These are phyloP conservation scores for Backusella psychrophila DNA, from an alignment of 192 early-diverging fungal genomes.

Conservation along the genomic window DNA sequence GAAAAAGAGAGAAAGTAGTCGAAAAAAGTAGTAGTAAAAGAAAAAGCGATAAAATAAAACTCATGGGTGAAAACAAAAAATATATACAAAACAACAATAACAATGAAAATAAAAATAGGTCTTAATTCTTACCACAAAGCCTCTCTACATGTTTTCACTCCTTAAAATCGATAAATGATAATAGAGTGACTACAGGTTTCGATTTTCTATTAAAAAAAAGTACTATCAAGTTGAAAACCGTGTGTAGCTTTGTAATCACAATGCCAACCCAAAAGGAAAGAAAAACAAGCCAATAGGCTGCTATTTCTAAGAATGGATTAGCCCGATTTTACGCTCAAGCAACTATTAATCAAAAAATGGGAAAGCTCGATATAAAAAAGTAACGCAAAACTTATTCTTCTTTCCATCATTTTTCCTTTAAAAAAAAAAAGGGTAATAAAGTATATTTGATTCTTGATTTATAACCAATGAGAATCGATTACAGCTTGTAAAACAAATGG, in stretches of 20 bases:
- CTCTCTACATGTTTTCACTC: neutral
- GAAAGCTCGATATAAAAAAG: neutral
- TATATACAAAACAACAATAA: neutral
- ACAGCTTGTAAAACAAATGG: neutral
- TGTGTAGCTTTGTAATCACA: neutral
- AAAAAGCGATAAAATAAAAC: neutral
- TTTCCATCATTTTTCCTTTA: neutral
- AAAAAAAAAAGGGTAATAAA: neutral
- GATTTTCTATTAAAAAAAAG: neutral
- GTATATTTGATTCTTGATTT: neutral
- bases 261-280: constrained; percentile 3
- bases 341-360: neutral
- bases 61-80: neutral
- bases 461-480: neutral
- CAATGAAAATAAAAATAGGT: neutral
- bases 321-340: neutral
- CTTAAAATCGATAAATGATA: neutral
- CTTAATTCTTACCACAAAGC: neutral
- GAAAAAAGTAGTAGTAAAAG: neutral
- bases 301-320: neutral
- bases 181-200: neutral
- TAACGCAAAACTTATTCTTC: neutral
- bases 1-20: neutral
- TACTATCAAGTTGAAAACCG: too few species aligned
- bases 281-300: neutral